These are phyloP conservation scores for Pythium biforme DNA, from an alignment of 352 stramenopile genomes.

Conservation along the genomic window DNA sequence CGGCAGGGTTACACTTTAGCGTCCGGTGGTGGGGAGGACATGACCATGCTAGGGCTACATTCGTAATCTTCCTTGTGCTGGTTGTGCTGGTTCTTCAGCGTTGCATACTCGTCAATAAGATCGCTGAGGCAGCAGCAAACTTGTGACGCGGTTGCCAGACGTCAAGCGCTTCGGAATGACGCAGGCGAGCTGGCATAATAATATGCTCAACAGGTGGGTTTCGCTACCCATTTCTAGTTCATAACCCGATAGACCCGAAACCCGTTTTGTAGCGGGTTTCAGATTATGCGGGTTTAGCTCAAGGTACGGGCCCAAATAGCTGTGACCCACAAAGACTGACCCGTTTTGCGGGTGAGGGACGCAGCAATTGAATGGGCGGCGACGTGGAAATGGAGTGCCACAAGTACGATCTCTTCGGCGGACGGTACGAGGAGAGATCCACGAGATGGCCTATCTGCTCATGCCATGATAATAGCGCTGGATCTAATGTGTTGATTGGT, in stretches of 20 bases:
- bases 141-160: conserved; percentile 1
- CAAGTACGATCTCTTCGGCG: conserved; percentile 64
- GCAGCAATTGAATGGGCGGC: conserved; percentile 15
- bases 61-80: not conserved
- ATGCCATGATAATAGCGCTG: not conserved
- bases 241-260: not conserved
- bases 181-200: conserved; percentile 4
- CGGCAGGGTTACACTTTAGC: no score
- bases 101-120: not conserved
- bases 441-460: not conserved
- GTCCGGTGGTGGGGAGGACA: not conserved
- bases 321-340: not conserved
- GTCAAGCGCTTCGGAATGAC: not conserved
- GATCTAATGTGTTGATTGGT: not conserved
- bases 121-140: not conserved
- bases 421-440: conserved; percentile 36
- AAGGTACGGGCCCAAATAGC: no score
- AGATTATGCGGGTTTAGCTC: not conserved
- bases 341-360: not conserved
- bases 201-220: not conserved
- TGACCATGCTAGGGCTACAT: not conserved
- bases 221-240: not conserved
- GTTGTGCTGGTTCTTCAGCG: not conserved
- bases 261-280: not conserved
- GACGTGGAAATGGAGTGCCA: conserved; percentile 51